Base-by-base conservation (phyloP, 148 eudicot species). In the Rhododendron simsii region DNA sequence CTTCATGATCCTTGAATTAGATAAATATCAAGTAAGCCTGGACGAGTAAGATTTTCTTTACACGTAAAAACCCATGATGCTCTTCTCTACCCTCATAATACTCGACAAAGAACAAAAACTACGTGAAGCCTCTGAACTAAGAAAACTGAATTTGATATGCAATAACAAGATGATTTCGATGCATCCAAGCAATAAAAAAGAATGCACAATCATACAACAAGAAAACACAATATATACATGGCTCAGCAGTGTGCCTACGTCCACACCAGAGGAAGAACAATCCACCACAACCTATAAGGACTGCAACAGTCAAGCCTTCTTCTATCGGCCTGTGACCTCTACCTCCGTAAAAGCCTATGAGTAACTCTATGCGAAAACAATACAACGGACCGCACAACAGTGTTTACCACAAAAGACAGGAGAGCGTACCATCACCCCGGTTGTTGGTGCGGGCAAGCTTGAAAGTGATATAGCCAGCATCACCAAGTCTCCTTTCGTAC, bases 401-500 rank as follows among this genome's bases (percentile, higher is more conserved):
- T 2, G 12, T 71, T 15, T 71, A 71, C 20, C 39, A 33, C 76
- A 71, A 71, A 76, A 45, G 81, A 71, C 14, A 18, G 18, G 85
- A 57, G 35, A 59, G 57, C 92, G 41, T 91, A 98, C 98, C 99
- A 85, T 95, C 98, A 20, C 98, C 99, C 20, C 98, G 98, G 76
- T 98, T 98, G 89, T 98, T 98, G 86, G 99, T 98, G 75, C 99
- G 92, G 30, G 98, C 98, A 55, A 98, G 95, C 92, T 96, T 95
- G 89, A 93, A 92, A 87, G 45, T 93, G 63, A 87, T 77, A 87
- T 98, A 98, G 57, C 99, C 99, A 76, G 99, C 98, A 91, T 95
- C 94, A 57, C 94, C 94, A 74, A 95, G 97, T 89, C 98, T 92
- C 83, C 87, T 94, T 86, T 98, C 94, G 80, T 98, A 98, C 93